Base-by-base conservation (phyloP, 345 rosid genomes). In the Salix arbutifolia region DNA sequence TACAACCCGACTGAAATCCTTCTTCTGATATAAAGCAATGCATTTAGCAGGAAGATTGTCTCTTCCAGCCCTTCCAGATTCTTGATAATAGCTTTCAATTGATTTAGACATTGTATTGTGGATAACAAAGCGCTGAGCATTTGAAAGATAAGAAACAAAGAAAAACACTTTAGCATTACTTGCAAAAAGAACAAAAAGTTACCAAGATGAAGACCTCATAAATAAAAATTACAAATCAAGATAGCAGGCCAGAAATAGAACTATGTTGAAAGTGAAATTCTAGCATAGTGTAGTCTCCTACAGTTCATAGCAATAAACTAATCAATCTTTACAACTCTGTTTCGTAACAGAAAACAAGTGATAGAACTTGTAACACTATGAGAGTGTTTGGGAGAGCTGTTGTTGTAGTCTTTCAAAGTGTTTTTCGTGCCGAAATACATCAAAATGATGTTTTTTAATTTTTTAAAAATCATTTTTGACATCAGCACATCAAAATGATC, bases 91-190 rank as follows among this genome's bases (percentile, higher is more conserved):
- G 85, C 98, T 95, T 83, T 95, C 96, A 19, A 91, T 80, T 67
- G 98, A 91, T 86, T 91, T 95, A n/a, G 97, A 95, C 90, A 95
- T 52, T 40, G 97, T 90, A 75, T 93, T 95, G 85, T 93, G 99
- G 81, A 91, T 64, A 44, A 95, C 97, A 72, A 95, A 95, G 72
- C 90, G 90, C 98, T 93, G 93, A 58, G 60, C 48, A 75, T 25
- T 74, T 66, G 62, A 38, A 17, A 33, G 46, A 75, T 35, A 50
- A 26, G 56, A n/a, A n/a, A 62, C 10, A 35, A 2, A 1, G 2
- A n/a, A 28, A 31, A 38, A 40, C 70, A 38, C 42, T 26, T 8
- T 0, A n/a, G 14, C 17, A n/a, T n/a, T 14, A 72, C 26, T 25
- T 67, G 21, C 4, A 40, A 17, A 56, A 23, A 6, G 18, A 21